These are phyloP conservation scores for Murraya koenigii DNA, from an alignment of 345 rosid species.

Conservation along the genomic window DNA sequence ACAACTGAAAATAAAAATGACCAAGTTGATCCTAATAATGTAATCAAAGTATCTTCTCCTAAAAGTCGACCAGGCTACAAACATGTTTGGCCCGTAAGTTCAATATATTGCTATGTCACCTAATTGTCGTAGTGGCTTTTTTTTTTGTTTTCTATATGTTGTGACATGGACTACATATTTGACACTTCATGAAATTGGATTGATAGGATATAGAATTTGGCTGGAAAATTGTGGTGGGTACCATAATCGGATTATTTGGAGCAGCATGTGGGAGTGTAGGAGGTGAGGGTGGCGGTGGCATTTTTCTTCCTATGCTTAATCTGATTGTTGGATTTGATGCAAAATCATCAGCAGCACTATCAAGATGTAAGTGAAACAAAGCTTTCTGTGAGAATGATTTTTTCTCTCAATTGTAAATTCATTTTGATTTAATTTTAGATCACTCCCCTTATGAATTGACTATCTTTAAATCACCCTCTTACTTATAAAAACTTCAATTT, in stretches of 20 bases:
- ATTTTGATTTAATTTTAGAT: not conserved
- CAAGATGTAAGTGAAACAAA: conserved; percentile 36
- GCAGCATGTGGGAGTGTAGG: conserved; percentile 52
- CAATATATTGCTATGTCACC: not conserved
- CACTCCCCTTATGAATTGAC: too few relatives aligned
- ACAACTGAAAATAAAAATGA: conserved; percentile 1
- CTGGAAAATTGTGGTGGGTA: conserved; percentile 43
- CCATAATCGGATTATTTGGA: conserved; percentile 42
- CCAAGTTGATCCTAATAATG: not conserved
- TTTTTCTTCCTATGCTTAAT: conserved; percentile 50
- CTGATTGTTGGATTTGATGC: conserved; percentile 47
- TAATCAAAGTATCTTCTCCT: not conserved
- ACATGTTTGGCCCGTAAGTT: conserved; percentile 41
- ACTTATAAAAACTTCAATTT: too few relatives aligned
- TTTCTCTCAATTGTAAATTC: not conserved
- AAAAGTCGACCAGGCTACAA: conserved; percentile 14
- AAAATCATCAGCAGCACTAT: conserved; percentile 51
- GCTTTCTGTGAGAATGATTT: not conserved
- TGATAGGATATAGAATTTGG: conserved; percentile 34
- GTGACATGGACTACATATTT: not conserved
- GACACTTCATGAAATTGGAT: not conserved
- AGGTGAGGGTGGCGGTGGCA: conserved; percentile 54
- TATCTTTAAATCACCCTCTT: too few relatives aligned
- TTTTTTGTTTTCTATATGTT: too few relatives aligned
- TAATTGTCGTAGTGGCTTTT: not conserved